These are phyloP conservation scores for Aspergillus sp. DNA, from an alignment of 2,329 filamentous ascomycete genomes.

Conservation along the genomic window DNA sequence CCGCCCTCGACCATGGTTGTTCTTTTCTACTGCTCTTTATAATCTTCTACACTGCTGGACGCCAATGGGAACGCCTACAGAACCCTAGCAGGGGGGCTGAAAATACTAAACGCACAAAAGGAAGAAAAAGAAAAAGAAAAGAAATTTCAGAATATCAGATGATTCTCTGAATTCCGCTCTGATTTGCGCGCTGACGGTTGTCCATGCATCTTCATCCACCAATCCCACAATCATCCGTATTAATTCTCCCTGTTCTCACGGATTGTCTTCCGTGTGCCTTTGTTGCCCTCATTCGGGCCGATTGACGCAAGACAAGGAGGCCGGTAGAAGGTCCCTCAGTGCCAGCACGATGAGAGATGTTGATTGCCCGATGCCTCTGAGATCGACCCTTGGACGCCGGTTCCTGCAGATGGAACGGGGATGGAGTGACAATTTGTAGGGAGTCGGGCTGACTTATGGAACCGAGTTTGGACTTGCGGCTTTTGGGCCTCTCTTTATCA, in stretches of 20 bases:
- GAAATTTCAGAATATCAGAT: not conserved
- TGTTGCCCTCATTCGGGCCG: not conserved
- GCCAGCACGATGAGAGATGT: not conserved
- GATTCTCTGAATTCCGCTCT: not conserved
- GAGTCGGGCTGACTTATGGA: not conserved
- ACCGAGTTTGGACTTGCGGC: not conserved
- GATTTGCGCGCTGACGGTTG: not conserved
- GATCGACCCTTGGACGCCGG: not conserved
- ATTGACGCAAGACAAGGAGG: not conserved
- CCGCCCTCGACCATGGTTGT: not conserved
- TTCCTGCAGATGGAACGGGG: not conserved
- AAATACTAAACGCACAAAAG: not conserved
- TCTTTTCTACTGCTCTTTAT: not conserved
- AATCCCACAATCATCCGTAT: no score
- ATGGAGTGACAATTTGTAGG: not conserved
- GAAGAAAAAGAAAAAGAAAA: not conserved
- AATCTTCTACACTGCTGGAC: not conserved
- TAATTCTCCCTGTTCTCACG: not conserved
- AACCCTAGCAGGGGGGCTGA: not conserved
- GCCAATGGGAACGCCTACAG: not conserved
- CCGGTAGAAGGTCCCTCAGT: not conserved
- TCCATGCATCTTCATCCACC: not conserved
- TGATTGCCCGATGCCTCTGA: no score
- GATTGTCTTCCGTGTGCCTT: not conserved
- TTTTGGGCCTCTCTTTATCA: no score